Conservation (phyloP, 352 stramenopile species). For the Globisporangium lucens region DNA sequence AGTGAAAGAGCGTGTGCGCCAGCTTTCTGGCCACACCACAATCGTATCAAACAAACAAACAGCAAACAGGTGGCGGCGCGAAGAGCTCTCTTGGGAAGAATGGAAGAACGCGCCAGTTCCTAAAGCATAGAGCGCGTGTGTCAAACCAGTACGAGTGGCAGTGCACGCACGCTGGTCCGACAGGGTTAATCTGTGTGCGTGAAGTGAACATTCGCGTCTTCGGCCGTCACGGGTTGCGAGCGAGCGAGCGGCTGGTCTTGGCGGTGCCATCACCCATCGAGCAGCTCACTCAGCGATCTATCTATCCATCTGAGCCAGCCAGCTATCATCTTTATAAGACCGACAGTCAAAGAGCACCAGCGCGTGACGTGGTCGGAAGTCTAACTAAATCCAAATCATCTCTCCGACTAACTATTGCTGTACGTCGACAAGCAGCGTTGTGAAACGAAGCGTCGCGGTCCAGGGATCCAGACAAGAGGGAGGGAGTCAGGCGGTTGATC, state of each 20-base stretch:
- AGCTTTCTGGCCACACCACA: background rate
- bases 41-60: too few relatives aligned
- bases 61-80: background rate
- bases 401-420: background rate
- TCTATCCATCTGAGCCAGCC: background rate
- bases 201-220: background rate
- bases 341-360: background rate
- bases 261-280: background rate
- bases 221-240: background rate
- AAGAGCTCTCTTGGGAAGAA: background rate
- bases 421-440: background rate
- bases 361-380: background rate
- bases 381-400: background rate
- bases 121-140: background rate
- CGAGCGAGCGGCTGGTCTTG: background rate
- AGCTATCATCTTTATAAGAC: background rate
- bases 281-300: background rate
- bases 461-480: too few relatives aligned
- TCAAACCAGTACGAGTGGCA: background rate
- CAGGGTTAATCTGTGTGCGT: background rate
- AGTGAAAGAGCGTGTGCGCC: background rate
- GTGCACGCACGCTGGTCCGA: background rate
- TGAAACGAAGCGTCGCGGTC: background rate
- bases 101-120: slow-evolving; percentile 7
- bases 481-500: background rate